phyloP scores from a whole-genome alignment of 2,329 filamentous ascomycete genomes.

The Aspergillus sergii region DNA sequence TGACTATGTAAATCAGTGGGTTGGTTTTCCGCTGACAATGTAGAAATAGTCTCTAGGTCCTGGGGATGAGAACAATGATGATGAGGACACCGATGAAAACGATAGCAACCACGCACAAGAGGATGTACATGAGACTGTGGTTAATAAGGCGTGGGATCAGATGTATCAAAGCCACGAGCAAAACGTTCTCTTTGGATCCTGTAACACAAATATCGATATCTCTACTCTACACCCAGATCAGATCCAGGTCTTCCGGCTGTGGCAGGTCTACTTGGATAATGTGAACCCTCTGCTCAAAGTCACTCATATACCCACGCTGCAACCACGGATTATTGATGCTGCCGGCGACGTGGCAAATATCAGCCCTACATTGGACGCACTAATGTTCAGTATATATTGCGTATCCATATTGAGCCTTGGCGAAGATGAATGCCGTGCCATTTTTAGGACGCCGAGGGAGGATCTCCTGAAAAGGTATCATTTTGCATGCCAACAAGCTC shows the following conservation, averaged over 20 bases:
- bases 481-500: constrained; percentile 50
- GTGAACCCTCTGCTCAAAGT: constrained; percentile 71
- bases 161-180: constrained; percentile 44
- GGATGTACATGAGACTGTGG: constrained; percentile 35
- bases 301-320: constrained; percentile 67
- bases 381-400: constrained; percentile 69
- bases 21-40: not conserved
- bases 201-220: constrained; percentile 46
- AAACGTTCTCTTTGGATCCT: constrained; percentile 57
- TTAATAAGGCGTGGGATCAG: constrained; percentile 53
- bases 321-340: constrained; percentile 66
- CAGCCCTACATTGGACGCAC: constrained; percentile 61
- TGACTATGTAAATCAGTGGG: not conserved
- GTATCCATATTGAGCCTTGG: constrained; percentile 61
- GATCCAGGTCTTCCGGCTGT: constrained; percentile 59
- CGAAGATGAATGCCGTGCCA: constrained; percentile 54
- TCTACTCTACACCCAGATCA: constrained; percentile 62
- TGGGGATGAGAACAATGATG: not conserved
- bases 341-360: constrained; percentile 59
- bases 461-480: constrained; percentile 47
- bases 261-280: constrained; percentile 71
- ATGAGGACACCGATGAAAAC: constrained; percentile 12
- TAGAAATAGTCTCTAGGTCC: not conserved
- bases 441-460: constrained; percentile 41
- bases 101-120: constrained; percentile 32